Conservation (phyloP, 2,329 filamentous ascomycete species). For the Fusarium metavorans region DNA sequence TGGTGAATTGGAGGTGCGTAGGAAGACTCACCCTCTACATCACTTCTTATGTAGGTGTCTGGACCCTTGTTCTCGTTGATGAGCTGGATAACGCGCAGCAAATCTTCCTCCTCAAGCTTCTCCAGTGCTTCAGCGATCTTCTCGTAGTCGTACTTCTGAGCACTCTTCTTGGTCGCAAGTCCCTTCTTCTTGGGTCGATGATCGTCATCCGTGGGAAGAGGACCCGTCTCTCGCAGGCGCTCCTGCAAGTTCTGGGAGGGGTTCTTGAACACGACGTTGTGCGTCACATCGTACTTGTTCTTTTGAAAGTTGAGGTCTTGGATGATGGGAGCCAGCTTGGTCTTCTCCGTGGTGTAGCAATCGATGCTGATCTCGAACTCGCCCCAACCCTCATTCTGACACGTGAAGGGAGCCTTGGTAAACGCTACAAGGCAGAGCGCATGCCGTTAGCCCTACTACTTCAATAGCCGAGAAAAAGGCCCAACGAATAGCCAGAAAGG, state of each 20-base stretch:
- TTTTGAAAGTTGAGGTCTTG: slow-evolving; percentile 95
- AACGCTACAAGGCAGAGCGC: slow-evolving; percentile 67
- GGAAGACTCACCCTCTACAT: slow-evolving; percentile 83
- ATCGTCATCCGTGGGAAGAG: slow-evolving; percentile 81
- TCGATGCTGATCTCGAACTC: slow-evolving; percentile 96
- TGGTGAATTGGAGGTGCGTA: not conserved
- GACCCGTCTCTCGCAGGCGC: slow-evolving; percentile 83
- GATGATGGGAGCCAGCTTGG: slow-evolving; percentile 77
- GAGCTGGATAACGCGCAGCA: slow-evolving; percentile 95
- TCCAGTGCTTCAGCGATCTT: slow-evolving; percentile 94
- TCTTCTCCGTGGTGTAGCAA: slow-evolving; percentile 86
- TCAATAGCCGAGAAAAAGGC: not conserved
- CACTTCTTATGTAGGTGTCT: slow-evolving; percentile 97
- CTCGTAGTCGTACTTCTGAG: slow-evolving; percentile 85
- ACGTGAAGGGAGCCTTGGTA: slow-evolving; percentile 86
- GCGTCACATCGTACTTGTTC: slow-evolving; percentile 84
- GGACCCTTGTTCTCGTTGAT: slow-evolving; percentile 96
- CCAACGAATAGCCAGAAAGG: not conserved
- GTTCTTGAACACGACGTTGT: slow-evolving; percentile 89
- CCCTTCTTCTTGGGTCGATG: slow-evolving; percentile 70
- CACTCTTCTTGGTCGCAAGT: slow-evolving; percentile 80
- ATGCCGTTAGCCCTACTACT: slow-evolving; percentile 24
- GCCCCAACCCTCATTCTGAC: slow-evolving; percentile 96
- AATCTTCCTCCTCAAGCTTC: slow-evolving; percentile 90
- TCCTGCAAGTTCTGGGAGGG: slow-evolving; percentile 88